Conservation (phyloP, 2,329 filamentous ascomycete species). For the Lachnellula suecica region DNA sequence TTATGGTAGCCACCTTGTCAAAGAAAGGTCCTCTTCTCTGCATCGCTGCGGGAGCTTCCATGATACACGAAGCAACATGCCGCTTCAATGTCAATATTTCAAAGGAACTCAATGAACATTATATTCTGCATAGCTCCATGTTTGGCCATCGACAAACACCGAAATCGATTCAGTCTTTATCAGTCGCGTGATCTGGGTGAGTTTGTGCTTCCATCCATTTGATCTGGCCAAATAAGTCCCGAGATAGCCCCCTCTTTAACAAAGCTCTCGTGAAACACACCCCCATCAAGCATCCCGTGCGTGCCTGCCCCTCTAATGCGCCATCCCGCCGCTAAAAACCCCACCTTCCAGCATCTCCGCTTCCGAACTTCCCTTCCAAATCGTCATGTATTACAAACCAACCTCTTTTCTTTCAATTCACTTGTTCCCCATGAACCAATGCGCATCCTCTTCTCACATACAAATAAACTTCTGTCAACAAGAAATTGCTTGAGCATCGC, state of each 20-base stretch:
- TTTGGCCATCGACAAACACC: background rate
- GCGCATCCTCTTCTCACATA: background rate
- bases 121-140: background rate
- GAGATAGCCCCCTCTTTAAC: too few relatives aligned
- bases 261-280: background rate
- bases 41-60: background rate
- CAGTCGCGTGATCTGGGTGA: background rate
- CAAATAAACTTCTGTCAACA: background rate
- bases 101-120: background rate
- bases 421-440: background rate
- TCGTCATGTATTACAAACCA: slow-evolving; percentile 7
- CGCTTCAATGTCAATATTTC: background rate
- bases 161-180: background rate
- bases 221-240: background rate
- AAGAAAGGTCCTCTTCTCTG: background rate
- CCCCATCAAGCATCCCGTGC: background rate
- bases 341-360: slow-evolving; percentile 1
- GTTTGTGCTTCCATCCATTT: background rate
- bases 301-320: slow-evolving; percentile 6
- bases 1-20: background rate
- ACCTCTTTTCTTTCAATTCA: background rate
- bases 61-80: background rate
- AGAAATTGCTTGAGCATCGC: background rate
- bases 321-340: slow-evolving; percentile 5
- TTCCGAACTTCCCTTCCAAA: background rate